These are phyloP conservation scores for Flaveria robusta DNA, from an alignment of 129 eudicot genomes.

Conservation along the genomic window DNA sequence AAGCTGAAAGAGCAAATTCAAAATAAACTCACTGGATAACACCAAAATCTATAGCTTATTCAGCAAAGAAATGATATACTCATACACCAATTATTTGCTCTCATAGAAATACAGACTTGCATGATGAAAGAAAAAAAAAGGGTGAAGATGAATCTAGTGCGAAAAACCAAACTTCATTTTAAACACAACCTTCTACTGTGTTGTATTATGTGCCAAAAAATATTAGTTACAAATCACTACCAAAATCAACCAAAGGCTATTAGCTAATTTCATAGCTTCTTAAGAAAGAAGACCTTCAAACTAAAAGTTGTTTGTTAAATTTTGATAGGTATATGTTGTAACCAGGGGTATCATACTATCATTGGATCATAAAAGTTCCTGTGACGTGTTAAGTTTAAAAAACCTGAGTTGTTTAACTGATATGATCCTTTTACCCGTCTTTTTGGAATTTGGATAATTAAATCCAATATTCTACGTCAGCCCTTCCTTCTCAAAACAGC, in stretches of 20 bases:
- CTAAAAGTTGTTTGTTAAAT: no score
- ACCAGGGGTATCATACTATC: neutral
- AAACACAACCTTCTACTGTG: neutral
- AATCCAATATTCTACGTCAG: neutral
- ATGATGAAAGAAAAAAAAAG: no score
- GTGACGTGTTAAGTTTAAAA: neutral
- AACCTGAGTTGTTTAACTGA: neutral
- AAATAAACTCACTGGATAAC: constrained; percentile 29
- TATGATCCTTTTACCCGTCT: neutral
- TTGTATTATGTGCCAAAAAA: neutral
- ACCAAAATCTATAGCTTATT: neutral
- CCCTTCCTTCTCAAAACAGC: neutral
- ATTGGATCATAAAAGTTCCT: neutral
- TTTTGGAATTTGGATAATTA: neutral
- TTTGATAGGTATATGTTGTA: no score
- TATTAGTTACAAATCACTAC: neutral
- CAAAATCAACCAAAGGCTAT: neutral
- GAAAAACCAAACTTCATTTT: neutral
- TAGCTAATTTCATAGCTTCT: neutral
- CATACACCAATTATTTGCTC: neutral
- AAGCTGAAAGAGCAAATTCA: constrained; percentile 66
- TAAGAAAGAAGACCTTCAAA: no score
- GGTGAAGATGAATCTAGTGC: no score
- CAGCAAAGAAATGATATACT: neutral
- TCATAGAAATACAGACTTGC: neutral